Evolutionary conservation across 192 early-diverging fungal species (phyloP), one percentile per base, ranked within the genome.

Genomic region (Coemansia sp.): DNA sequence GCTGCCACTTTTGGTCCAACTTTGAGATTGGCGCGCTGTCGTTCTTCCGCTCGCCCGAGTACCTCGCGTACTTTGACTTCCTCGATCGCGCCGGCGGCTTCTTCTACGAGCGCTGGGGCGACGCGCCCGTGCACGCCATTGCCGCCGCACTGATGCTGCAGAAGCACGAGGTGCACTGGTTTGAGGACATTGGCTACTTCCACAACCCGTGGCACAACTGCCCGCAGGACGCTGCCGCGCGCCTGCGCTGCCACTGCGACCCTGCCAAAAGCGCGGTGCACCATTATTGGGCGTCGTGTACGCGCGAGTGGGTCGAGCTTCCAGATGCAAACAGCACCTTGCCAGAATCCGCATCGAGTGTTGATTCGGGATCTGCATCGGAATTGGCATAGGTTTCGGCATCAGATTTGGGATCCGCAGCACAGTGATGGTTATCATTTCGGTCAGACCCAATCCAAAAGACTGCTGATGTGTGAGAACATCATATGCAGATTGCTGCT

Each of bases 1-100:
- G 72, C 43, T 92, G 91, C 62, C 90, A 95, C 69, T 93, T 92
- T 58, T 92, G 93, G 93, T 86, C 87, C 50, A 95, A 94, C 65
- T 93, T 95, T 69, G 91, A 95, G 77, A 94, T 95, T 56, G 90
- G 81, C 27, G 75, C 86, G 55, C 62, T 91, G 23, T 69, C 81
- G 21, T 73, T 91, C 45, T 89, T 86, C 81, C 67, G 89, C 52
- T 82, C 82, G n/a, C 72, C 79, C 30, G 85, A 80, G 18, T 94
- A 91, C 54, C 58, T 81, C 14, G 81, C 78, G 27, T 88, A 80
- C 30, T 93, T 93, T 50, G 66, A 84, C n/a, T 80, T 85, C 58
- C 67, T 95, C 7, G 91, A 93, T 77, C 53, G 68, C 22, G 62
- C 77, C 6, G 92, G 92, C 32, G 91, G 92, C 14, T 93, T 94